phyloP scores from a whole-genome alignment of 83 land plant genomes.

The Picea mariana region DNA sequence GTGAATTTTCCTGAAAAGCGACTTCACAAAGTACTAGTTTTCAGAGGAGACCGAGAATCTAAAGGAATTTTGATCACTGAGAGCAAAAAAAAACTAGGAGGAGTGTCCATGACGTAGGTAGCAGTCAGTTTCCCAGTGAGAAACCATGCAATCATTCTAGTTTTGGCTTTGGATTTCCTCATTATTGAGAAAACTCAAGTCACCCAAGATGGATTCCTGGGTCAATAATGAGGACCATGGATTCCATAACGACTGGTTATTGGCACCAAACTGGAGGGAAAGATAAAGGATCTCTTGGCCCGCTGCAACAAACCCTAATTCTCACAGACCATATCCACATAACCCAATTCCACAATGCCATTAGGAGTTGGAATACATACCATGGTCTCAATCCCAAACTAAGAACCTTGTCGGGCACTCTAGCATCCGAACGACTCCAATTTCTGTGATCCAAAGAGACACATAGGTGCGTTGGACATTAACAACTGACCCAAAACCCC shows the following conservation, averaged over 20 bases:
- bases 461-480: slow-evolving; percentile 36
- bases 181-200: too few relatives aligned
- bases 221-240: background rate
- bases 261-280: background rate
- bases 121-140: too few relatives aligned
- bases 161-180: background rate
- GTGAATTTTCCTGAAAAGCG: too few relatives aligned
- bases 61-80: too few relatives aligned
- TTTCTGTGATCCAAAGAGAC: slow-evolving; percentile 35
- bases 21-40: too few relatives aligned
- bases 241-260: too few relatives aligned
- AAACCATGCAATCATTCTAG: background rate
- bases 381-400: slow-evolving; percentile 57
- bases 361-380: slow-evolving; percentile 58
- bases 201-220: too few relatives aligned
- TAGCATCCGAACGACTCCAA: slow-evolving; percentile 30
- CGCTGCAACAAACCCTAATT: too few relatives aligned
- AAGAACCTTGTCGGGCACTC: slow-evolving; percentile 42
- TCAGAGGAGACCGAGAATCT: too few relatives aligned
- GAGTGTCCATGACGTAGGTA: too few relatives aligned
- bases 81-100: too few relatives aligned
- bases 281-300: slow-evolving; percentile 26
- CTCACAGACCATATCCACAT: slow-evolving; percentile 13
- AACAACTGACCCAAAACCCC: slow-evolving; percentile 68
- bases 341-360: slow-evolving; percentile 78